Base-by-base conservation (phyloP, 192 early-diverging fungal species). In the Coemansia sp. region DNA sequence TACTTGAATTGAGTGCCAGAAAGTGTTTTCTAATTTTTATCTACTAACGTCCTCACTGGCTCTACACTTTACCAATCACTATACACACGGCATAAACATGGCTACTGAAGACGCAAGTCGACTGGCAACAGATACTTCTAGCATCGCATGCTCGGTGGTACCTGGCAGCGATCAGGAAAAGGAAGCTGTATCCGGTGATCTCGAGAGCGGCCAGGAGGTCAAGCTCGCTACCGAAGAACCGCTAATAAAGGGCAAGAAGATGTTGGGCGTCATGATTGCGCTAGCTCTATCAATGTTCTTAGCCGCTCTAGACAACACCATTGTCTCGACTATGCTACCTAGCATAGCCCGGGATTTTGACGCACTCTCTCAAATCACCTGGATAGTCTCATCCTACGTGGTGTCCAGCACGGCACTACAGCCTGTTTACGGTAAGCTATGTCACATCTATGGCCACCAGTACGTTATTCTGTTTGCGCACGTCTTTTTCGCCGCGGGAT, bases 381-480 rank as follows among this genome's bases (percentile, higher is more conserved):
- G 94, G 94, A 90, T 95, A 37, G 91, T 88, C 21, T 86, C 88
- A 1, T 76, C 85, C 27, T 93, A 88, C 68, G 59, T 93, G 25
- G 71, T 92, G 53, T 85, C 88, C 11, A 81, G 78, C 63, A 93
- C 94, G 0, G 89, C 93, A 7, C 81, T 94, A 70, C 88, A 92
- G 70, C 92, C 93, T 4, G 66, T 93, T 14, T 95, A 91, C 84
- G 91, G 91, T 48, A 89, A 88, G 66, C 71, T 93, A 17, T 88
- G 91, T 37, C 90, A 96, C 66, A 92, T 94, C 48, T 95, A 92
- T 84, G 96, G 91, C 21, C 87, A 87, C 62, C 83, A 85, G 63
- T 60, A 70, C 4, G 79, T 86, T 9, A 62, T 90, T 53, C 61
- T 91, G 0, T 75, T 85, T 42, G 85, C 86, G 14, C 72, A 79